These are phyloP conservation scores for Trichoderma pleuroti DNA, from an alignment of 2,329 filamentous ascomycete genomes.

Conservation along the genomic window DNA sequence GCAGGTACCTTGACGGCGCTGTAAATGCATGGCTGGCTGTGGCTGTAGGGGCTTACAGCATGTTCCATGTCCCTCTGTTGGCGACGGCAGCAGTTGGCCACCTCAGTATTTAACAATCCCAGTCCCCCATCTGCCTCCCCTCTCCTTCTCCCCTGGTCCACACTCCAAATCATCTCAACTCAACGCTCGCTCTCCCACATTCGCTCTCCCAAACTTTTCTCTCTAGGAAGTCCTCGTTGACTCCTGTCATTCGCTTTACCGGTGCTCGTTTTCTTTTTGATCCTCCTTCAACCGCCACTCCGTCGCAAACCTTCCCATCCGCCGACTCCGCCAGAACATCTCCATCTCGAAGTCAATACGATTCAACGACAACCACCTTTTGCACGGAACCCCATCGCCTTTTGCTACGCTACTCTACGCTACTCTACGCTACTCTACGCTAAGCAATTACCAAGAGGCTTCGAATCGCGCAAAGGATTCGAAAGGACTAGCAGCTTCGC, in stretches of 20 bases:
- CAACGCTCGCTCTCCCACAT: conserved; percentile 36
- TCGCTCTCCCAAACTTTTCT: conserved; percentile 42
- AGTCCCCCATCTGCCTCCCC: conserved; percentile 22
- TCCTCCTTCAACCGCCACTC: conserved; percentile 34
- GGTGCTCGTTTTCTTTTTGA: conserved; percentile 51
- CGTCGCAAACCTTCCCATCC: conserved; percentile 12
- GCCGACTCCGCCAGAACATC: conserved; percentile 10
- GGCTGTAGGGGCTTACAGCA: background rate
- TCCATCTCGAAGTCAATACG: background rate
- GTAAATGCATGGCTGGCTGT: background rate
- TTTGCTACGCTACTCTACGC: background rate
- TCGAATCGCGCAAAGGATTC: conserved; percentile 9
- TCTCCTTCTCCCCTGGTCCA: conserved; percentile 28
- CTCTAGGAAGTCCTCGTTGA: conserved; percentile 67
- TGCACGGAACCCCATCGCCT: background rate
- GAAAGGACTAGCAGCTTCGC: conserved; percentile 2
- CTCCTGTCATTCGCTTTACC: conserved; percentile 71
- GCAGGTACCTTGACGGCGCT: background rate
- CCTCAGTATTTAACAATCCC: conserved; percentile 33
- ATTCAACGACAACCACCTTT: background rate
- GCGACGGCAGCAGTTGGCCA: background rate
- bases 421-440: background rate
- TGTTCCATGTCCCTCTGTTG: background rate
- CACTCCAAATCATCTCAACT: conserved; percentile 26
- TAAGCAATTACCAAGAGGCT: background rate